phyloP scores from a whole-genome alignment of 768 basidiomycete species.

The Xerocomellus dryophilus region DNA sequence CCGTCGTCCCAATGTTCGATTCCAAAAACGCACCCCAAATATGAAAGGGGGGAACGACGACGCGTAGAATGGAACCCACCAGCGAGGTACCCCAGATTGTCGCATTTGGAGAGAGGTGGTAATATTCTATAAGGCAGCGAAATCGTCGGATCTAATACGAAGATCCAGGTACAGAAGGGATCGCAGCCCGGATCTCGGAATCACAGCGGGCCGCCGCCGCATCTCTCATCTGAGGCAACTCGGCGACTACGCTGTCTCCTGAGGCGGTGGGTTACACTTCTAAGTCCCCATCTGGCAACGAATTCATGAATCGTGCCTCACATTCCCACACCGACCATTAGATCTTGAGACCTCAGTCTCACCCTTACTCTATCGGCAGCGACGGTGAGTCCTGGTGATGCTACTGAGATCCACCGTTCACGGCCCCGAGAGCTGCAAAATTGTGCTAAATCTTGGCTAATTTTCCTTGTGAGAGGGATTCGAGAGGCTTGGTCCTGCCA shows the following conservation, averaged over 20 bases:
- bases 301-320: constrained; percentile 9
- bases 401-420: constrained; percentile 6
- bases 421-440: constrained; percentile 16
- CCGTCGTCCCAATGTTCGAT: not conserved
- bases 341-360: not conserved
- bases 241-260: constrained; percentile 9
- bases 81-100: constrained; percentile 19
- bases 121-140: not conserved
- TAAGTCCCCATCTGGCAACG: constrained; percentile 11
- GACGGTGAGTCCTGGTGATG: constrained; percentile 9
- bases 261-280: constrained; percentile 10
- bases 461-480: not conserved
- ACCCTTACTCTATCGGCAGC: constrained; percentile 5
- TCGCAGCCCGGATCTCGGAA: constrained; percentile 20
- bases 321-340: constrained; percentile 9
- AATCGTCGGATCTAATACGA: constrained; percentile 19
- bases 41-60: constrained; percentile 2
- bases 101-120: not conserved
- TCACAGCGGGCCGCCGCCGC: constrained; percentile 10
- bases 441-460: not conserved
- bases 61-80: constrained; percentile 20
- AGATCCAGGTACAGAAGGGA: constrained; percentile 13
- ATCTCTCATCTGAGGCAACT: constrained; percentile 12
- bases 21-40: not conserved
- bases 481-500: not conserved